These are phyloP conservation scores for Acacia acuminata DNA, from an alignment of 306 rosid genomes.

Conservation along the genomic window DNA sequence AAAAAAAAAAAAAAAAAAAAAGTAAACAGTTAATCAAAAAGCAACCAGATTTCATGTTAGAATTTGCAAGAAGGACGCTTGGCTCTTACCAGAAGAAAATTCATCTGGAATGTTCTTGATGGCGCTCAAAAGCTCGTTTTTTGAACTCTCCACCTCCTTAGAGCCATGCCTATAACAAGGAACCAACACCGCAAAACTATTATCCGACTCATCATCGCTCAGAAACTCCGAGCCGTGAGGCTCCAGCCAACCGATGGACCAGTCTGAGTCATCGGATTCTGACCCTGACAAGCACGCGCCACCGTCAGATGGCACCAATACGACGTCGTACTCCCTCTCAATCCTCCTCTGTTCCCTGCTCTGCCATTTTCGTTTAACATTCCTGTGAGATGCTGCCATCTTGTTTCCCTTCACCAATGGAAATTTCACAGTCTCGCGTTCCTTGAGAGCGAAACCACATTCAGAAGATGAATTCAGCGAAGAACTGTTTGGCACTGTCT, in stretches of 20 bases:
- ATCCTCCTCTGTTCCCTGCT: conserved; percentile 61
- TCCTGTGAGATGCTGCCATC: conserved; percentile 43
- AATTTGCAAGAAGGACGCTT: not conserved
- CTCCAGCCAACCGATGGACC: conserved; percentile 87
- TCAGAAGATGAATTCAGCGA: conserved; percentile 51
- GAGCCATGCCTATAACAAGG: conserved; percentile 70
- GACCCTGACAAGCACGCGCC: conserved; percentile 56
- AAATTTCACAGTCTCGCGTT: conserved; percentile 52
- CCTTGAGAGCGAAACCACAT: conserved; percentile 43
- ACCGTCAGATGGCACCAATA: conserved; percentile 69
- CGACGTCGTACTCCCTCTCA: conserved; percentile 62
- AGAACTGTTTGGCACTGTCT: conserved; percentile 44
- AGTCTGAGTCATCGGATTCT: conserved; percentile 76
- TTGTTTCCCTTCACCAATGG: conserved; percentile 47
- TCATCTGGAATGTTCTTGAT: conserved; percentile 59
- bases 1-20: not conserved
- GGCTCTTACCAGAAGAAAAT: conserved; percentile 60
- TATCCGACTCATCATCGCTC: conserved; percentile 51
- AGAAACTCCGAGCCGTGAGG: conserved; percentile 75
- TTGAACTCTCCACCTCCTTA: conserved; percentile 56
- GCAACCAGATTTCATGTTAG: not conserved
- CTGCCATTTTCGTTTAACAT: conserved; percentile 55
- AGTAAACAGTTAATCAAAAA: not conserved
- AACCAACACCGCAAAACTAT: conserved; percentile 75
- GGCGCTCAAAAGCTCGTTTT: conserved; percentile 56